Conservation (phyloP, 371 early-diverging fungal genomes). For the Mucor racemosus region DNA sequence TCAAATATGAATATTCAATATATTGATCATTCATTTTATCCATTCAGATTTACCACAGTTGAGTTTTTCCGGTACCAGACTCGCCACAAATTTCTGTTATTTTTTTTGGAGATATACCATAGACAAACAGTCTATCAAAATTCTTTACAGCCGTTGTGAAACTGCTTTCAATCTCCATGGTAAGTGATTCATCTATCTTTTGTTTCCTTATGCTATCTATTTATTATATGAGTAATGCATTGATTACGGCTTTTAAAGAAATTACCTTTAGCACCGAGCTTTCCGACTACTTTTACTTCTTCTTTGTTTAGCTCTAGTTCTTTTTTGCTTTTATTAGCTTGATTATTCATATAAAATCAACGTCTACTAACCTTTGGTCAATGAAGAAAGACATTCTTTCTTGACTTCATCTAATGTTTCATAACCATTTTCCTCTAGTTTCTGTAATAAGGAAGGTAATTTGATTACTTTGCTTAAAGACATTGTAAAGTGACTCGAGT, state of each 20-base stretch:
- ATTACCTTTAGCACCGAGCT: constrained; percentile 14
- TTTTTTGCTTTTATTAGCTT: background rate
- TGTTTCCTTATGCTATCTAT: background rate
- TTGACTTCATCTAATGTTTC: constrained; percentile 29
- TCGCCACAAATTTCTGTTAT: constrained; percentile 72
- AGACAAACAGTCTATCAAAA: constrained; percentile 53
- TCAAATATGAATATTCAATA: background rate
- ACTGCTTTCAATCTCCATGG: constrained; percentile 30
- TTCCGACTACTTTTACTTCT: constrained; percentile 12
- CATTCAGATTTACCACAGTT: constrained; percentile 54
- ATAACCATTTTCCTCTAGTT: constrained; percentile 33
- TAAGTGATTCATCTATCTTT: constrained; percentile 12
- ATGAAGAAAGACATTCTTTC: background rate
- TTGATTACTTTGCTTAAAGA: background rate
- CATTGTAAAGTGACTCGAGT: constrained; percentile 3
- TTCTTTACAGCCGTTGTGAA: constrained; percentile 41
- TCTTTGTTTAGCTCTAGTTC: constrained; percentile 20
- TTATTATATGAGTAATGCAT: background rate
- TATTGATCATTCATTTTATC: background rate
- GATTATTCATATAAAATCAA: background rate
- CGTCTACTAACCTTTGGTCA: background rate
- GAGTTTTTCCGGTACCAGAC: constrained; percentile 72
- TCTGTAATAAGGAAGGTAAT: constrained; percentile 19
- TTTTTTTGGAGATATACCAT: constrained; percentile 54
- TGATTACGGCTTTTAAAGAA: background rate